Conservation (phyloP, 306 rosid species). For the Arachis stenosperma region DNA sequence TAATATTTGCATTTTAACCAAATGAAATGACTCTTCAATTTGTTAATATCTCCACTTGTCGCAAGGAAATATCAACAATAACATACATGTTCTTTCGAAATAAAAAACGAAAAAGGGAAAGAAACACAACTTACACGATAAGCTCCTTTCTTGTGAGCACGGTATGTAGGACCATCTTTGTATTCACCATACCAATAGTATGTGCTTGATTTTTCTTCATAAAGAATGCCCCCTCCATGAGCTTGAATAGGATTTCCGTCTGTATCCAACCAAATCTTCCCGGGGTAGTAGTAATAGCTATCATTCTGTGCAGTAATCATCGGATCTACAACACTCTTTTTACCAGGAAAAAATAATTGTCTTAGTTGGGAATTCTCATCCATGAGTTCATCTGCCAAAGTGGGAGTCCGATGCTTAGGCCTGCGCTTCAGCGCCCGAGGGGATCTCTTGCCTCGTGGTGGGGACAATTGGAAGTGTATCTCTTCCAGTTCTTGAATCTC, state of each 20-base stretch:
- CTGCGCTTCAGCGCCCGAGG: constrained; percentile 73
- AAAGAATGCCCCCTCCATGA: constrained; percentile 89
- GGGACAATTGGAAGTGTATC: constrained; percentile 68
- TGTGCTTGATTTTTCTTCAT: constrained; percentile 60
- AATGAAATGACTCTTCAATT: neutral
- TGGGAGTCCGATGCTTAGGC: constrained; percentile 54
- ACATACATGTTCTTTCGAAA: neutral
- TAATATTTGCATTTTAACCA: constrained; percentile 19
- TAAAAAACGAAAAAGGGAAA: neutral
- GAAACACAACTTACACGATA: constrained; percentile 68
- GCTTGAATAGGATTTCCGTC: constrained; percentile 90
- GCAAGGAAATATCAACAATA: constrained; percentile 15
- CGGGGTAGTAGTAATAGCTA: constrained; percentile 71
- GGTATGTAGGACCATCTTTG: constrained; percentile 89
- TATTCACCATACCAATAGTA: constrained; percentile 96
- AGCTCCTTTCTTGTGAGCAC: constrained; percentile 77
- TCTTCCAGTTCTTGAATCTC: constrained; percentile 80
- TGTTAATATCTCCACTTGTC: neutral
- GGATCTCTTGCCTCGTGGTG: constrained; percentile 76
- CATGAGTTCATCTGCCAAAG: constrained; percentile 83
- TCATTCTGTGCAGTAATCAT: constrained; percentile 58
- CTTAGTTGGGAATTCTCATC: constrained; percentile 83
- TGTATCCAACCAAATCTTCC: constrained; percentile 86
- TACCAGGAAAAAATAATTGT: constrained; percentile 68
- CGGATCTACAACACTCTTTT: constrained; percentile 58